Conservation (phyloP, 768 basidiomycete genomes). For the Serpula lacrymans region DNA sequence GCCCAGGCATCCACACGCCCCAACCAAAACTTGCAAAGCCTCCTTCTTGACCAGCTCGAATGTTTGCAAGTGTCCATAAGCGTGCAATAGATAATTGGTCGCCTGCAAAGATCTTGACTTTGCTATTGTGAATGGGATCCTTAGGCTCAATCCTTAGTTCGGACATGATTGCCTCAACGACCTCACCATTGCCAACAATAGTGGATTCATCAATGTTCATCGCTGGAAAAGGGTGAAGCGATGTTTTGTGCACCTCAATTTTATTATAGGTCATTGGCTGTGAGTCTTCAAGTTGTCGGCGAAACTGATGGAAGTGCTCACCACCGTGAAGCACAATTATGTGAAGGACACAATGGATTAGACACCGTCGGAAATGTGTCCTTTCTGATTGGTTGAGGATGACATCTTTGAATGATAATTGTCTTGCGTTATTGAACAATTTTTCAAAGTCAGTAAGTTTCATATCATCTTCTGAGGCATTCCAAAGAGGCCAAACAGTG, state of each 20-base stretch:
- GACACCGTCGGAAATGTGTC: too few relatives aligned
- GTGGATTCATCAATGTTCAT: conserved; percentile 15
- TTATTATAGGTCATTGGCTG: conserved; percentile 7
- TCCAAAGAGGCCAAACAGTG: conserved; percentile 26
- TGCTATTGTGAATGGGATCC: conserved; percentile 3
- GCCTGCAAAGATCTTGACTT: conserved; percentile 10
- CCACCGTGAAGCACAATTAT: too few relatives aligned
- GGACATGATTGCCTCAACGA: conserved; percentile 9
- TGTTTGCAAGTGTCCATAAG: conserved; percentile 6
- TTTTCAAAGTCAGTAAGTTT: conserved; percentile 13
- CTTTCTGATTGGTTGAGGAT: too few relatives aligned
- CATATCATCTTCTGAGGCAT: conserved; percentile 24
- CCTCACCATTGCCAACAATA: conserved; percentile 15
- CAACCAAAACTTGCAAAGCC: conserved; percentile 1
- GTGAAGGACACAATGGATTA: too few relatives aligned
- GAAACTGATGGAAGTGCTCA: too few relatives aligned
- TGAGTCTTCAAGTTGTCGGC: too few relatives aligned
- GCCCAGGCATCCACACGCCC: conserved; percentile 13
- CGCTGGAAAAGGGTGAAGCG: conserved; percentile 11
- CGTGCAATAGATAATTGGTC: conserved; percentile 17
- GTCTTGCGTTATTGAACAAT: conserved; percentile 18
- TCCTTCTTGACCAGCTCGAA: conserved; percentile 13
- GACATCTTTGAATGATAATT: conserved; percentile 23
- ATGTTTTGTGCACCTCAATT: conserved; percentile 11
- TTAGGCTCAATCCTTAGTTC: conserved; percentile 5